These are phyloP conservation scores for Xylaria sp. DNA, from an alignment of 2,329 filamentous ascomycete species.

Conservation along the genomic window DNA sequence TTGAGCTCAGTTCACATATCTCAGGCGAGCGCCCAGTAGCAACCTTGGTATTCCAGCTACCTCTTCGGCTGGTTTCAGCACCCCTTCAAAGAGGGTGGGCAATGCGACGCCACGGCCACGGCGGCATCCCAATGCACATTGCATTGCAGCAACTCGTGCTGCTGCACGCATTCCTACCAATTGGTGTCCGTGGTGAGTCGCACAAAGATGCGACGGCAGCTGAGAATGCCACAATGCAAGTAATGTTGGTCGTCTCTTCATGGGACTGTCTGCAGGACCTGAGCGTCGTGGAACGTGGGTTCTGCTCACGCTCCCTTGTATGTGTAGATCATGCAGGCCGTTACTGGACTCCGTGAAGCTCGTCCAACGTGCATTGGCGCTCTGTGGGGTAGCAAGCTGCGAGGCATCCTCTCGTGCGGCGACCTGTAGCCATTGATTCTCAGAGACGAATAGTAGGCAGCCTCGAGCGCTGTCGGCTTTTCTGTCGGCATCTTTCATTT, in stretches of 20 bases:
- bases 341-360: constrained; percentile 40
- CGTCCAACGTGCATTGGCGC: constrained; percentile 44
- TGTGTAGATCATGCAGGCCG: constrained; percentile 27
- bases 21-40: constrained; percentile 6
- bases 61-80: constrained; percentile 29
- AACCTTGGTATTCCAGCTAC: constrained; percentile 14
- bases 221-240: constrained; percentile 34
- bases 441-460: constrained; percentile 10
- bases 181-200: constrained; percentile 16
- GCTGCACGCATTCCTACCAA: constrained; percentile 28
- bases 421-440: constrained; percentile 19
- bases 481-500: constrained; percentile 18
- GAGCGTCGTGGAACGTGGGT: constrained; percentile 29
- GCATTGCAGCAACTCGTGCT: constrained; percentile 31
- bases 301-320: constrained; percentile 21
- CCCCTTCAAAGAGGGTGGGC: constrained; percentile 17
- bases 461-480: constrained; percentile 15
- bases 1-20: constrained; percentile 5
- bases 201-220: constrained; percentile 34
- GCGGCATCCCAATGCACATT: constrained; percentile 29
- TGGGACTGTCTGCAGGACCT: constrained; percentile 33
- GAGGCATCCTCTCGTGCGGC: constrained; percentile 20
- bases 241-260: constrained; percentile 27
- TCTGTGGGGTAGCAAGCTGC: constrained; percentile 45
- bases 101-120: constrained; percentile 26